These are phyloP conservation scores for Sporothrix pseudoabietina DNA, from an alignment of 2,329 filamentous ascomycete genomes.

Conservation along the genomic window DNA sequence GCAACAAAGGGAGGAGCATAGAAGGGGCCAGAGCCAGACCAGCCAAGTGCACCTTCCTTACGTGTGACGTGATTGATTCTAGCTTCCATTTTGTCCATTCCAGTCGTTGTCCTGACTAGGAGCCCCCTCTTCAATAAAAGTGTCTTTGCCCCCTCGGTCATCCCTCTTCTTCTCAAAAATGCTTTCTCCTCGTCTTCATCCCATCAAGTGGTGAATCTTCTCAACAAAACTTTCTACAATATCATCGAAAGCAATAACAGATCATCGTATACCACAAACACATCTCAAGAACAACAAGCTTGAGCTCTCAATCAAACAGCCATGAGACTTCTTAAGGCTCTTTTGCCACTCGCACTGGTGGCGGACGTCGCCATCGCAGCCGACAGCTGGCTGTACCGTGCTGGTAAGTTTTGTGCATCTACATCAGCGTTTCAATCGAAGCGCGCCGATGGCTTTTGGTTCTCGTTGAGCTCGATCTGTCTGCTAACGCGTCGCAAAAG, in stretches of 20 bases:
- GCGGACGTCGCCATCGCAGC: conserved; percentile 70
- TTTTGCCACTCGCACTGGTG: conserved; percentile 72
- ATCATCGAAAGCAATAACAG: too few relatives aligned
- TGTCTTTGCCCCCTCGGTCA: neutral
- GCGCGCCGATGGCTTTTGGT: neutral
- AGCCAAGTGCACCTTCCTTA: neutral
- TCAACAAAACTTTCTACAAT: neutral
- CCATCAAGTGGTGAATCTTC: neutral
- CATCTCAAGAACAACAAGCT: neutral
- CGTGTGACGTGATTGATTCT: conserved; percentile 34
- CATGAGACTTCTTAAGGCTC: conserved; percentile 77
- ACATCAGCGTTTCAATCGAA: neutral
- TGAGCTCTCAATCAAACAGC: neutral
- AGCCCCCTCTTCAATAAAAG: conserved; percentile 13
- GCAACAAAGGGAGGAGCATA: conserved; percentile 1
- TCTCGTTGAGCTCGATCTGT: neutral
- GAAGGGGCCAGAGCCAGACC: neutral
- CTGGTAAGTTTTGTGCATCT: conserved; percentile 61
- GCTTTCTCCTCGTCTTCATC: neutral
- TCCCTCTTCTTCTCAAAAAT: neutral
- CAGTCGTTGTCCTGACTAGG: neutral
- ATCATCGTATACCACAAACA: neutral
- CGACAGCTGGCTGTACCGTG: conserved; percentile 83
- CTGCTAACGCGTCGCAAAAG: conserved; percentile 49
- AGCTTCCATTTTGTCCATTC: conserved; percentile 1